Base-by-base conservation (phyloP, 202 grass and related monocot genomes). In the Eragrostis tef region DNA sequence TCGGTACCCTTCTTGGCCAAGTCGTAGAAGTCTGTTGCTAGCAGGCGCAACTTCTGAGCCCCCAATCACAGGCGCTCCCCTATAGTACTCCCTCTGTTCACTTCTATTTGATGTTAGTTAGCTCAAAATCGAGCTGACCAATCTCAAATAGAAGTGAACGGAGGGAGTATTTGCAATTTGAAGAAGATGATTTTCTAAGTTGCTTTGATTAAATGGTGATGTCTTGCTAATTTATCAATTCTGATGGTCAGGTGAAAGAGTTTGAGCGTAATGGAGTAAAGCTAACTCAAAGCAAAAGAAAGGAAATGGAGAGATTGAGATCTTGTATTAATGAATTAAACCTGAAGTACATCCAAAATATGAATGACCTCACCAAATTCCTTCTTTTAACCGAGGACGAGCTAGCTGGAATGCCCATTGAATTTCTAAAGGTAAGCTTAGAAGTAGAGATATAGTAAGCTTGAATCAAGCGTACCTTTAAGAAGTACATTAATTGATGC, bases 231-330 rank as follows among this genome's bases (percentile, higher is more conserved):
- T 84, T 87, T 70, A n/a, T 93, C 39, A 72, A 34, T 78, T 85
- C 64, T 90, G 83, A 19, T 95, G 70, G 88, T 85, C 90, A 98
- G 96, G 90, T 95, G 83, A 91, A 86, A 83, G 96, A 98, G 80
- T 94, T 93, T 84, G 96, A 98, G 74, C 88, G 89, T 21, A 90
- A 85, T 83, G 96, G 93, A 79, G 89, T 78, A 44, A 91, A 84
- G 69, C 75, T 99, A 85, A 86, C 83, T 69, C 83, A 84, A 67
- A 88, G 66, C 80, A 95, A 95, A 81, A 95, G 73, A 88, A 87
- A 85, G 34, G 92, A 99, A 87, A 81, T 95, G 88, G 93, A 95
- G 71, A 95, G 80, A 51, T 81, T 99, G 79, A 88, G 78, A 83
- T 93, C 73, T 87, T 87, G 58, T 64, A 91, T 99, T 29, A 78